Evolutionary conservation across 257 asterid genomes (phyloP), one percentile per base, ranked within the genome.

Genomic region (Nicotiana obtusifolia): DNA sequence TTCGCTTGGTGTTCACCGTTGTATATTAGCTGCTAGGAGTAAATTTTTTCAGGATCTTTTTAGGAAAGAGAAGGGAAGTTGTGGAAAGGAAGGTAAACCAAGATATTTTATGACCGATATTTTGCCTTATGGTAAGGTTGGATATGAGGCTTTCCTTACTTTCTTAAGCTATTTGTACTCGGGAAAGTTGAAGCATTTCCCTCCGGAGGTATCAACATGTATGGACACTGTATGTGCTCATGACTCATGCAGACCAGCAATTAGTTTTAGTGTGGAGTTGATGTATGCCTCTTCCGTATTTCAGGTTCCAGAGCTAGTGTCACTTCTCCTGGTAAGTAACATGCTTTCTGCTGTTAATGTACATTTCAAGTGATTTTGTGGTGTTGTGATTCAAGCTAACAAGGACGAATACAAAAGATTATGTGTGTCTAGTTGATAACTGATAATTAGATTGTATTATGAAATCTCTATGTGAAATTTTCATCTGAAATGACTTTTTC

Each of bases 21-120:
- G 97, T 78, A 85, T 93, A 84, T 82, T 93, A 82, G 97, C 94
- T 33, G 88, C 88, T 52, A 87, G 97, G 87, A 91, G 96, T 85
- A 85, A 66, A 30, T 87, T 88, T 77, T 91, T 93, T 35, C 7
- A 28, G 75, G 90, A 89, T 54, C 89, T 80, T 49, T 89, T 93
- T 56, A 85, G 64, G 77, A 87, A 84, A 22, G 88, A 86, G 17
- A 84, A 89, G 60, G 90, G 88, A 33, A 64, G 33, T 62, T 52
- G 37, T 52, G 89, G 86, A 67, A 87, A 82, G 84, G 91, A 85
- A 66, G 87, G 91, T 65, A 91, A 86, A 59, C 86, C 84, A 14
- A 86, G 84, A 82, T 91, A 89, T 82, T 59, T 16, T 81, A 77
- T 93, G 92, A 24, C 31, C 0, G 88, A 86, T 78, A 52, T 93